phyloP scores from a whole-genome alignment of 768 basidiomycete species.

The Coprinopsis cinerea region DNA sequence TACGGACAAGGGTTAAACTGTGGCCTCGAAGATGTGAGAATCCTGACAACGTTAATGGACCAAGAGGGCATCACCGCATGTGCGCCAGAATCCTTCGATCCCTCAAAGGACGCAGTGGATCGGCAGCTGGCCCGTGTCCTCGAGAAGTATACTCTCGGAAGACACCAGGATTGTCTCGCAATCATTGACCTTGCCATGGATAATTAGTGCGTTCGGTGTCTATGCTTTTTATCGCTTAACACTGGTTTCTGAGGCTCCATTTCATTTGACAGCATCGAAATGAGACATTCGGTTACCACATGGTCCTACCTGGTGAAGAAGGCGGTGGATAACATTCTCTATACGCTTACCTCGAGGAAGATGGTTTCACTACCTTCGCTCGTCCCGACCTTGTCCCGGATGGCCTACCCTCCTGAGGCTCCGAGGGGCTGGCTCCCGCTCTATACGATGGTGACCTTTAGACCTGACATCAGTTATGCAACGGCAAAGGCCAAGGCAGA shows the following conservation, averaged over 20 bases:
- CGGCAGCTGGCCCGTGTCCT: constrained; percentile 60
- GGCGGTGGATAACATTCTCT: constrained; percentile 70
- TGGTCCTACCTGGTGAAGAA: constrained; percentile 75
- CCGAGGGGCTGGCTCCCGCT: constrained; percentile 85
- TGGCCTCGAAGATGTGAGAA: constrained; percentile 93
- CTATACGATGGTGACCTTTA: constrained; percentile 98
- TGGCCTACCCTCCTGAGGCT: constrained; percentile 52
- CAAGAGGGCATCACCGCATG: constrained; percentile 59
- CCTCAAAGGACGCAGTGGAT: constrained; percentile 39
- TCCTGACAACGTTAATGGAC: constrained; percentile 71
- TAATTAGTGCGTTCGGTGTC: constrained; percentile 76
- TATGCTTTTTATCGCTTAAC: constrained; percentile 16
- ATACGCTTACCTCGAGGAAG: constrained; percentile 49
- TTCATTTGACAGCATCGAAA: constrained; percentile 64
- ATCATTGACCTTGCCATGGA: constrained; percentile 92
- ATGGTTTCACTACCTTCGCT: constrained; percentile 41
- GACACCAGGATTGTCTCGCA: constrained; percentile 85
- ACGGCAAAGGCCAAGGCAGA: constrained; percentile 66
- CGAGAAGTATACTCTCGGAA: constrained; percentile 68
- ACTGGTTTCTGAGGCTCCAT: constrained; percentile 12
- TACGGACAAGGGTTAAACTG: constrained; percentile 97
- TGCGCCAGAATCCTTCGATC: constrained; percentile 24
- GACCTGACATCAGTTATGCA: constrained; percentile 90
- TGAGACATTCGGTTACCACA: constrained; percentile 89
- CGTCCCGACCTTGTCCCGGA: constrained; percentile 38